Conservation (phyloP, 2,329 filamentous ascomycete genomes). For the Aureobasidium uvarum region DNA sequence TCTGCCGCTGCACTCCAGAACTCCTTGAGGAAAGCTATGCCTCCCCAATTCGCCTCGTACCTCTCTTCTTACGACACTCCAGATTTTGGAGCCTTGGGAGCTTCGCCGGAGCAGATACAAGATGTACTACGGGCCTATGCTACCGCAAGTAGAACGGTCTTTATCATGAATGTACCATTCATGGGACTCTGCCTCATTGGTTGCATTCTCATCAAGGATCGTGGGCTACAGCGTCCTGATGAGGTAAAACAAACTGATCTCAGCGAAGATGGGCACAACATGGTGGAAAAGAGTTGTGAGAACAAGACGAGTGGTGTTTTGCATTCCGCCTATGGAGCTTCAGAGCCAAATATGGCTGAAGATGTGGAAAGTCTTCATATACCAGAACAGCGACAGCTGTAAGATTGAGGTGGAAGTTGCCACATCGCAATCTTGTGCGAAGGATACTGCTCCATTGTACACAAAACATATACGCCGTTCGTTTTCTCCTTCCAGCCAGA, state of each 20-base stretch:
- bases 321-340: neutral
- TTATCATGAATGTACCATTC: slow-evolving; percentile 7
- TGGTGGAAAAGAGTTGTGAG: neutral
- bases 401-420: neutral
- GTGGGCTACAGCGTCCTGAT: slow-evolving; percentile 11
- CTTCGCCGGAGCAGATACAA: slow-evolving; percentile 2
- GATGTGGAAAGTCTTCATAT: neutral
- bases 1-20: slow-evolving; percentile 51
- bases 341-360: neutral
- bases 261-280: neutral
- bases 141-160: slow-evolving; percentile 2
- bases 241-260: neutral
- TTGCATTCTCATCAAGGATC: slow-evolving; percentile 2
- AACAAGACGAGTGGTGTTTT: neutral
- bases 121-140: neutral
- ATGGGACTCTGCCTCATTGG: slow-evolving; percentile 5
- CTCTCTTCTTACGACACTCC: slow-evolving; percentile 2
- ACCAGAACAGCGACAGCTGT: neutral
- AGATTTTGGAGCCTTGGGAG: neutral
- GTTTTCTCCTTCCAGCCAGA: too few species aligned
- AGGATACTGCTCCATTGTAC: too few species aligned
- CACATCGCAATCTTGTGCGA: too few species aligned
- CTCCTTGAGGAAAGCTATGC: slow-evolving; percentile 7
- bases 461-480: too few species aligned
- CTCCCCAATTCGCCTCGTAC: neutral